Evolutionary conservation across 371 early-diverging fungal genomes (phyloP), one percentile per base, ranked within the genome.

Genomic region (Mucor velutinosus): DNA sequence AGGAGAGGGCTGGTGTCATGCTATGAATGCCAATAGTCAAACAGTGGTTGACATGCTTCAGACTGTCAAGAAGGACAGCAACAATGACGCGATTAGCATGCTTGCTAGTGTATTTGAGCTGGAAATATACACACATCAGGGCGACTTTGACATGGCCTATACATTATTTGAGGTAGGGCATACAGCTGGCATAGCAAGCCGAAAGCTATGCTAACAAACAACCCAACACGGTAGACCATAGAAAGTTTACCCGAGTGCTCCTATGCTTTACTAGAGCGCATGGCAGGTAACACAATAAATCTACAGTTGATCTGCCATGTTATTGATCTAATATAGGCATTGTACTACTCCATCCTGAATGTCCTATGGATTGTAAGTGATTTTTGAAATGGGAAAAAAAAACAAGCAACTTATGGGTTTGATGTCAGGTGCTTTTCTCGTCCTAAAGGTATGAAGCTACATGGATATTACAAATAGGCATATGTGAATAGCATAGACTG

Each of bases 301-400:
- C n/a, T 15, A 56, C 29, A 51, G 51, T 49, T 55, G 27, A 55
- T 55, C 30, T 30, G 30, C 3, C 27, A 4, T 53, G 23, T 56
- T 17, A 56, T 15, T 3, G 27, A 15, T 15, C 17, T 11, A 29
- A 15, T 29, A 14, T 37, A 47, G 69, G 39, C 11, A 62, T 63
- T 63, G 30, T 68, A 23, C 14, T 68, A 58, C 58, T 63, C 1
- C 15, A 51, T 49, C 19, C 45, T 1, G 35, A 68, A 39, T 68
- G 69, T 45, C 57, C 69, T 6, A 14, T 64, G 23, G 49, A 69
- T 15, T 29, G 69, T 69, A 58, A 62, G 68, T 67, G 17, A 2
- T 8, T 8, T 1, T 47, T 49, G 8, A 10, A 21, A 8, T 11
- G 3, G 7, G 21, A 12, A 23, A 7, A 51, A 21, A 23, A 51